These are phyloP conservation scores for Phytophthora ohioensis DNA, from an alignment of 352 stramenopile genomes.

Conservation along the genomic window DNA sequence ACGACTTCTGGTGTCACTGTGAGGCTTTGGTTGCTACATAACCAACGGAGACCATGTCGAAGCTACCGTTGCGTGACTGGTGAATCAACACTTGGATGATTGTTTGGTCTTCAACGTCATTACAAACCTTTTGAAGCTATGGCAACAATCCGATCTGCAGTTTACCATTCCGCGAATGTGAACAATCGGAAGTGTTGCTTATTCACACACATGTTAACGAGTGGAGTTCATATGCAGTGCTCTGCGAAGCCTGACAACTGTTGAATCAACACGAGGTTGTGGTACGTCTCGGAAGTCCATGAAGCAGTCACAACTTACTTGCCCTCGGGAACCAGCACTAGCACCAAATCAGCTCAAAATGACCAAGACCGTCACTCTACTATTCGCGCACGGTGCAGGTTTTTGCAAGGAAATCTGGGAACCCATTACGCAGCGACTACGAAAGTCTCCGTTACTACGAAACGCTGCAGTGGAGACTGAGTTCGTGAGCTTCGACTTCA, in stretches of 20 bases:
- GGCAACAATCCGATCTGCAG: slow-evolving; percentile 1
- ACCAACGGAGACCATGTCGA: neutral
- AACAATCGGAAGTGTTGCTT: slow-evolving; percentile 2
- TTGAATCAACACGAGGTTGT: neutral
- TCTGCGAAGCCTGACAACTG: slow-evolving; percentile 1
- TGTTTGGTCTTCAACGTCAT: slow-evolving; percentile 9
- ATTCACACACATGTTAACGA: neutral
- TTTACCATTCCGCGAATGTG: neutral
- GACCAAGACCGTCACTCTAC: slow-evolving; percentile 35
- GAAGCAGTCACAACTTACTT: slow-evolving; percentile 9
- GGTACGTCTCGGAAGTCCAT: too few species aligned
- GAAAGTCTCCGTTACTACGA: slow-evolving; percentile 40
- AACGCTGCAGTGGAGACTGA: slow-evolving; percentile 17
- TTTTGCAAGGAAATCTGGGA: slow-evolving; percentile 54
- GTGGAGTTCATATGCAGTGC: neutral
- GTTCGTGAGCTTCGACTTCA: slow-evolving; percentile 39
- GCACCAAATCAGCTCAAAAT: slow-evolving; percentile 9
- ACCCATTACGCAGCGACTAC: slow-evolving; percentile 42
- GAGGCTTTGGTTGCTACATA: neutral
- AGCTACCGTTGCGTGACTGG: neutral
- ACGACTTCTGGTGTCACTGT: neutral
- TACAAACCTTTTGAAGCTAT: neutral
- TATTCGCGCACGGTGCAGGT: slow-evolving; percentile 47
- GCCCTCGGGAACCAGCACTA: neutral
- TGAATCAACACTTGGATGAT: slow-evolving; percentile 16